These are phyloP conservation scores for Salvia hispanica DNA, from an alignment of 257 asterid genomes.

Conservation along the genomic window DNA sequence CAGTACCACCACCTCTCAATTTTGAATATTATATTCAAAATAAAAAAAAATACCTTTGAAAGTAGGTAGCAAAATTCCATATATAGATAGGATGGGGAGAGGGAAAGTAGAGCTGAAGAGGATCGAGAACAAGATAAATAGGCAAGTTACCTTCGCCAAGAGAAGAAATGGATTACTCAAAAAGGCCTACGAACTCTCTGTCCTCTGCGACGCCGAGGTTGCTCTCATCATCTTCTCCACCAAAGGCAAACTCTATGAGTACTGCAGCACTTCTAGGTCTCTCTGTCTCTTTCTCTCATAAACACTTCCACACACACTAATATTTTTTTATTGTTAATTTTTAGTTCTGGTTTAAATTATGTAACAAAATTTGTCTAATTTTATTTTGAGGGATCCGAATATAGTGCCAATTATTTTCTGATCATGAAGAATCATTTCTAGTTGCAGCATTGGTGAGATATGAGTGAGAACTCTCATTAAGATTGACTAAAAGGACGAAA, in stretches of 20 bases:
- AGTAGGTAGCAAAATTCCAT: constrained; percentile 25
- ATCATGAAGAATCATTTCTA: neutral
- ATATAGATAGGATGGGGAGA: constrained; percentile 50
- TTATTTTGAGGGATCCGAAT: neutral
- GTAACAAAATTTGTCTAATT: no score
- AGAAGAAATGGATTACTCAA: no score
- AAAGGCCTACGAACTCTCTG: no score
- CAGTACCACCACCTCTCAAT: no score
- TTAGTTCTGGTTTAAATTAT: neutral
- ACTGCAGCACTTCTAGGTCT: neutral
- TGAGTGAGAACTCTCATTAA: constrained; percentile 26
- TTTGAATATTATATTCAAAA: no score
- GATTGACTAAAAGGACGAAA: neutral
- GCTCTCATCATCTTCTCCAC: no score
- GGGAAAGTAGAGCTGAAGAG: constrained; percentile 33
- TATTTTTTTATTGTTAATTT: neutral
- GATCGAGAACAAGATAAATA: no score
- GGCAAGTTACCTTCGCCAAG: no score
- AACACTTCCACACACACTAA: neutral
- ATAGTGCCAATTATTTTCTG: neutral
- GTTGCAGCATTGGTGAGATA: constrained; percentile 15
- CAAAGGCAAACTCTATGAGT: no score
- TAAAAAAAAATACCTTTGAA: neutral
- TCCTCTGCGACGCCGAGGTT: no score
- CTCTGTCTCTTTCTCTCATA: neutral